A percentile compares a stretch with the other conserved stretches of the same genome.
phyloP scores from a whole-genome alignment of 331 rosid species.

The Erythrophleum ivorense region DNA sequence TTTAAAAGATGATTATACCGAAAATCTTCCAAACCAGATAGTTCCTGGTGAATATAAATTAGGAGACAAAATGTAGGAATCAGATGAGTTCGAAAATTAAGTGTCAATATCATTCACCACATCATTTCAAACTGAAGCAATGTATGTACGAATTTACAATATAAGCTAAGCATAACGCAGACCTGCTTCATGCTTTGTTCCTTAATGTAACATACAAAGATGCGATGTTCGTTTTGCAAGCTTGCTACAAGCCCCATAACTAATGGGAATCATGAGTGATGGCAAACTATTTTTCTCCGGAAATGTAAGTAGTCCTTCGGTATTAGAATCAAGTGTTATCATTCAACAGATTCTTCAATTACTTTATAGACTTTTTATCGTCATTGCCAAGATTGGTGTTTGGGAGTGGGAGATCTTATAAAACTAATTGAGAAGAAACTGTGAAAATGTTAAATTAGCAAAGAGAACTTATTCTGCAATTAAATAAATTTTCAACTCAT shows the following conservation, averaged over 20 bases:
- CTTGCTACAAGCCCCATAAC: not conserved
- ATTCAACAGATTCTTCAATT: not conserved
- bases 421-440: not conserved
- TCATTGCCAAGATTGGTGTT: not conserved
- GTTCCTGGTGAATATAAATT: not conserved
- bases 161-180: not conserved
- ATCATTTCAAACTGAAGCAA: not conserved
- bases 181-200: not conserved
- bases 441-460: not conserved
- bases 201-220: not conserved
- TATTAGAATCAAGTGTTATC: not conserved
- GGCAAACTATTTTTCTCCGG: not conserved
- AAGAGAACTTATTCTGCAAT: not conserved
- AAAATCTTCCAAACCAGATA: not conserved
- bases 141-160: not conserved
- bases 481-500: not conserved
- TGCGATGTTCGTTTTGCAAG: not conserved
- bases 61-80: not conserved
- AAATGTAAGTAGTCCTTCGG: not conserved
- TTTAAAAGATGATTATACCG: not conserved
- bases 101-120: not conserved
- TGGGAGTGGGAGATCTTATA: not conserved
- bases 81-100: not conserved
- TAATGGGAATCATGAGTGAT: not conserved
- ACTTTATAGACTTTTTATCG: not conserved